Conservation (phyloP, 306 rosid species). For the Dicorynia guianensis region DNA sequence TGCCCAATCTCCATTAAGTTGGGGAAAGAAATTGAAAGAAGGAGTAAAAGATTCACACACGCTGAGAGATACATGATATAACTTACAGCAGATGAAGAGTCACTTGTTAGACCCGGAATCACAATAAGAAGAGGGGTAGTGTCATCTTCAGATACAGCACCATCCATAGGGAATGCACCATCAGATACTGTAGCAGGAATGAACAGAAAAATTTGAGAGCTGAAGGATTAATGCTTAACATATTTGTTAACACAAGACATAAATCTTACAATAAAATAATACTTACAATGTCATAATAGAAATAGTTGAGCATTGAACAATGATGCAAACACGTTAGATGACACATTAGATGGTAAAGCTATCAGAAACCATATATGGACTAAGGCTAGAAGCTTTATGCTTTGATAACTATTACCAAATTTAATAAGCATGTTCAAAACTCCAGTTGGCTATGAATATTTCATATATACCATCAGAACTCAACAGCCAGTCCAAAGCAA, state of each 20-base stretch:
- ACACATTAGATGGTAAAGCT: neutral
- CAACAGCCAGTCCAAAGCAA: conserved; percentile 77
- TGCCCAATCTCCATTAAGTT: conserved; percentile 16
- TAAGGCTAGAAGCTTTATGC: conserved; percentile 25
- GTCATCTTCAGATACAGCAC: conserved; percentile 52
- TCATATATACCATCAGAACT: conserved; percentile 59
- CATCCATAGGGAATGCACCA: conserved; percentile 40
- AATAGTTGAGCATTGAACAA: neutral
- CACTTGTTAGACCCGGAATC: conserved; percentile 92
- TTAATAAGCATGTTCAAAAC: conserved; percentile 18
- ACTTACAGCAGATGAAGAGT: conserved; percentile 83
- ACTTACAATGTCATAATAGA: neutral
- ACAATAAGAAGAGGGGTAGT: conserved; percentile 71
- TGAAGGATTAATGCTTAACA: neutral
- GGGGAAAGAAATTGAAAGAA: neutral
- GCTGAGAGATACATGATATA: conserved; percentile 24
- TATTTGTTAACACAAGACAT: neutral
- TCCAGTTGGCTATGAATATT: conserved; percentile 27
- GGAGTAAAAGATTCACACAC: neutral
- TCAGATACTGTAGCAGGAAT: conserved; percentile 54
- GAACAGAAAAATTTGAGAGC: conserved; percentile 20
- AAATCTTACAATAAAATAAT: neutral
- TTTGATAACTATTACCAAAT: conserved; percentile 14
- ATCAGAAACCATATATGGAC: neutral
- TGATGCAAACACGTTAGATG: neutral